phyloP scores from a whole-genome alignment of 805 yeast species.

The Yamadazyma sp. region DNA sequence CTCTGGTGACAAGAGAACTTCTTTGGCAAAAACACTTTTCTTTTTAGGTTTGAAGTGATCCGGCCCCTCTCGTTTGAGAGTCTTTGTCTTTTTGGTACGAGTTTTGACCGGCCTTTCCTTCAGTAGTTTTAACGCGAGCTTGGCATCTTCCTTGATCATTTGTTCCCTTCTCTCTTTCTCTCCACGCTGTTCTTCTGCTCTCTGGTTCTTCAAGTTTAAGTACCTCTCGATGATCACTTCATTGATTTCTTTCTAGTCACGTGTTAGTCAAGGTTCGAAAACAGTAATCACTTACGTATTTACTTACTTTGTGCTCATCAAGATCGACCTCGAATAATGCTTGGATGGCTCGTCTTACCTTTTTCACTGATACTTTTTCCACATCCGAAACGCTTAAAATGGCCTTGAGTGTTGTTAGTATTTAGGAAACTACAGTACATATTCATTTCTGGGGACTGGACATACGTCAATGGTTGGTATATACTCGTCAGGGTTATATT shows the following conservation, averaged over 20 bases:
- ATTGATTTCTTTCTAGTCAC: constrained; percentile 53
- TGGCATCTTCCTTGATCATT: constrained; percentile 49
- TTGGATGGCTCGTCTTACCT: constrained; percentile 69
- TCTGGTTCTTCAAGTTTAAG: constrained; percentile 43
- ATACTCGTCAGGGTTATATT: constrained; percentile 32
- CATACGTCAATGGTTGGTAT: constrained; percentile 66
- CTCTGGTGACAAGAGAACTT: constrained; percentile 49
- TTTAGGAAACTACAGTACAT: too few species aligned
- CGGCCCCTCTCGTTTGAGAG: too few species aligned
- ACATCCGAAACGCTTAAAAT: constrained; percentile 70
- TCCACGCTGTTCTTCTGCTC: constrained; percentile 22
- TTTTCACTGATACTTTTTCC: constrained; percentile 67
- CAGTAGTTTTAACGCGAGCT: constrained; percentile 52
- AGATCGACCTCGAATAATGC: constrained; percentile 62
- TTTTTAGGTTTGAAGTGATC: constrained; percentile 17
- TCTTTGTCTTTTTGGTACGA: constrained; percentile 7
- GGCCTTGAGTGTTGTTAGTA: constrained; percentile 48
- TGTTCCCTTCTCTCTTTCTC: constrained; percentile 26
- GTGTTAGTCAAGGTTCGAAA: constrained; percentile 19
- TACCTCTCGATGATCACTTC: constrained; percentile 61
- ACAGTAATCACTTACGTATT: background rate
- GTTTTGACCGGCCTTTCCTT: constrained; percentile 15
- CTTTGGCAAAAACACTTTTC: constrained; percentile 42
- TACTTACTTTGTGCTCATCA: constrained; percentile 41
- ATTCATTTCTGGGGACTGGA: constrained; percentile 6